phyloP scores from a whole-genome alignment of 106 monocot species.

The Ottelia alismoides region DNA sequence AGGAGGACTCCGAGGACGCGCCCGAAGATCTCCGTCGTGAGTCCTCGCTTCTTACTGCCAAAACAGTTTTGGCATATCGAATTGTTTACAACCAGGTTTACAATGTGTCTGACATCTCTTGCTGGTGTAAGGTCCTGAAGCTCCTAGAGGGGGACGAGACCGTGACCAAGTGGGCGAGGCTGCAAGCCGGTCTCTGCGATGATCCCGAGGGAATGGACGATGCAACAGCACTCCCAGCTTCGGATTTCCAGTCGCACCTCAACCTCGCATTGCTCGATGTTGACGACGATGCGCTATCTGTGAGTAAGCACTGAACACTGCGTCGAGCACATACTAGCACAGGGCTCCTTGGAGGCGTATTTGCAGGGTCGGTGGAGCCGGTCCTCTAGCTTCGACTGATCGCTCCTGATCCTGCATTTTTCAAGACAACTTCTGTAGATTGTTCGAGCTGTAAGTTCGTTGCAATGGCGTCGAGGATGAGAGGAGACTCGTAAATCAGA shows the following conservation, averaged over 20 bases:
- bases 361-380: slow-evolving; percentile 17
- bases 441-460: no score
- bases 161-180: slow-evolving; percentile 8
- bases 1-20: slow-evolving; percentile 9
- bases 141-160: slow-evolving; percentile 18
- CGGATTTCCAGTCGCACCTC: slow-evolving; percentile 18
- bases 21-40: slow-evolving; percentile 14
- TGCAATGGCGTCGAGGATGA: no score
- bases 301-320: slow-evolving; percentile 7
- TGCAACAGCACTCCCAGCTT: slow-evolving; percentile 4
- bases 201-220: slow-evolving; percentile 15
- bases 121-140: slow-evolving; percentile 10
- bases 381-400: slow-evolving; percentile 15
- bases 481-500: no score
- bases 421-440: no score
- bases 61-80: background rate
- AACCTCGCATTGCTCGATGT: slow-evolving; percentile 24
- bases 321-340: slow-evolving; percentile 13
- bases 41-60: background rate
- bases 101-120: background rate
- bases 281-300: slow-evolving; percentile 15
- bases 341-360: slow-evolving; percentile 21
- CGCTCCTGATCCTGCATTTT: no score
- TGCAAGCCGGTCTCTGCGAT: slow-evolving; percentile 3
- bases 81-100: background rate